A percentile compares a stretch with the other conserved stretches of the same genome.
These are phyloP conservation scores for Stachybotrys echinatus DNA, from an alignment of 2,329 filamentous ascomycete genomes.

Conservation along the genomic window DNA sequence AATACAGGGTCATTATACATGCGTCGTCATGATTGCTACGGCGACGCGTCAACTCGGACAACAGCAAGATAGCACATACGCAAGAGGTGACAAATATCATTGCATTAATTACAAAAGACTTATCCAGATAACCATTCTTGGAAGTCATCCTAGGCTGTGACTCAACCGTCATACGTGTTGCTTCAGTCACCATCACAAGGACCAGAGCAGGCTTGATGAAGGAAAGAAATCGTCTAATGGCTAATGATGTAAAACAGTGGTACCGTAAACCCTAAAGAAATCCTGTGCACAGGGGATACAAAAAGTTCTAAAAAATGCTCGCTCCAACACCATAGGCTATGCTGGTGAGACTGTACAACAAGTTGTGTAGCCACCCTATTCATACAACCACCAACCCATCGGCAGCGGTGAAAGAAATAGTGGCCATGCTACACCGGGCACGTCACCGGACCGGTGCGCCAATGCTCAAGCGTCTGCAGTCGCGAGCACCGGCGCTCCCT, in stretches of 20 bases:
- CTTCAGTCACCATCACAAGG: too few relatives aligned
- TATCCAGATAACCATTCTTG: neutral
- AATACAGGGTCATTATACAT: too few relatives aligned
- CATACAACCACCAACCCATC: neutral
- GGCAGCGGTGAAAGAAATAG: neutral
- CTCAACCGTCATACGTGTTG: too few relatives aligned
- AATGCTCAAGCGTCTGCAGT: constrained; percentile 18
- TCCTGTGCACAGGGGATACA: neutral
- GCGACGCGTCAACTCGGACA: too few relatives aligned
- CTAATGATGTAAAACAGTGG: too few relatives aligned
- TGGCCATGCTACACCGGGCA: neutral
- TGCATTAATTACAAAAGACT: too few relatives aligned
- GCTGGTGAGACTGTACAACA: neutral
- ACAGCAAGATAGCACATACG: too few relatives aligned
- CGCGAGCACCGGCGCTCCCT: constrained; percentile 16
- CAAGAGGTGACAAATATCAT: too few relatives aligned
- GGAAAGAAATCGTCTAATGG: neutral
- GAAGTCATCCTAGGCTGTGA: neutral
- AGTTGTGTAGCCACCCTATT: neutral
- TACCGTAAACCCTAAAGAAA: too few relatives aligned
- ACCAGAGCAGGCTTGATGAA: too few relatives aligned
- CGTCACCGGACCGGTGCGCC: neutral
- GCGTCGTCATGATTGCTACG: too few relatives aligned
- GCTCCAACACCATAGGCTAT: neutral
- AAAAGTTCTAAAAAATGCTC: neutral